Percentiles rank a stretch among this genome's conserved stretches.
Conservation (phyloP, 208 protist genomes). For the Trypanosoma platydactyli region DNA sequence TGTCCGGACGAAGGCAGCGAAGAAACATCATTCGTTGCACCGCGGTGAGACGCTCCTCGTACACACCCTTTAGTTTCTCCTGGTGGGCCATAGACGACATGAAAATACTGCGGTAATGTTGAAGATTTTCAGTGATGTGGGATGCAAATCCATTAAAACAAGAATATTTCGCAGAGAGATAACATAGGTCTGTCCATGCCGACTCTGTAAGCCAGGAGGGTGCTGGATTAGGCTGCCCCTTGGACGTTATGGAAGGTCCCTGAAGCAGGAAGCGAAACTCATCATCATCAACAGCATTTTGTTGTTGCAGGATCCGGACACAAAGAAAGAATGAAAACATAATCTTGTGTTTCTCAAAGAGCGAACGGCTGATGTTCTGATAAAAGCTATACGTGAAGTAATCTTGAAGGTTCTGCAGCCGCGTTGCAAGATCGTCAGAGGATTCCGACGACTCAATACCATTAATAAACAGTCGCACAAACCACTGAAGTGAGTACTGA, state of each 20-base stretch:
- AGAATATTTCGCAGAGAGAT: slow-evolving; percentile 79
- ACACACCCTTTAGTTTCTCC: slow-evolving; percentile 77
- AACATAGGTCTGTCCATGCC: slow-evolving; percentile 93
- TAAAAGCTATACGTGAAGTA: slow-evolving; percentile 97
- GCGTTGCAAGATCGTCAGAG: slow-evolving; percentile 79
- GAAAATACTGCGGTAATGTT: slow-evolving; percentile 90
- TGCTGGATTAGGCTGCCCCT: slow-evolving; percentile 80
- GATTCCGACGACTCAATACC: slow-evolving; percentile 86
- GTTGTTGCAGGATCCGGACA: slow-evolving; percentile 83
- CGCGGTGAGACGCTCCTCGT: slow-evolving; percentile 71
- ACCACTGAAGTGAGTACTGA: slow-evolving; percentile 98
- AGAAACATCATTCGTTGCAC: slow-evolving; percentile 97
- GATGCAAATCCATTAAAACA: slow-evolving; percentile 86
- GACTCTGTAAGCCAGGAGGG: slow-evolving; percentile 93
- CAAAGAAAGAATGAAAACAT: slow-evolving; percentile 95
- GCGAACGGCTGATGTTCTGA: slow-evolving; percentile 94
- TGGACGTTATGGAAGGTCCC: slow-evolving; percentile 76
- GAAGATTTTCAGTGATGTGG: slow-evolving; percentile 74
- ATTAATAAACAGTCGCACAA: slow-evolving; percentile 94
- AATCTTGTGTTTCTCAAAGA: slow-evolving; percentile 96
- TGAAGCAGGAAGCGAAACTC: slow-evolving; percentile 94
- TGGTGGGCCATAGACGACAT: slow-evolving; percentile 90
- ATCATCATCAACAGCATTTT: slow-evolving; percentile 58
- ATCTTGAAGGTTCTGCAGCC: slow-evolving; percentile 88
- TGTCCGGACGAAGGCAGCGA: slow-evolving; percentile 96